Evolutionary conservation across 1,284 basidiomycete species (phyloP).

Genomic region (Porodaedalea pini): DNA sequence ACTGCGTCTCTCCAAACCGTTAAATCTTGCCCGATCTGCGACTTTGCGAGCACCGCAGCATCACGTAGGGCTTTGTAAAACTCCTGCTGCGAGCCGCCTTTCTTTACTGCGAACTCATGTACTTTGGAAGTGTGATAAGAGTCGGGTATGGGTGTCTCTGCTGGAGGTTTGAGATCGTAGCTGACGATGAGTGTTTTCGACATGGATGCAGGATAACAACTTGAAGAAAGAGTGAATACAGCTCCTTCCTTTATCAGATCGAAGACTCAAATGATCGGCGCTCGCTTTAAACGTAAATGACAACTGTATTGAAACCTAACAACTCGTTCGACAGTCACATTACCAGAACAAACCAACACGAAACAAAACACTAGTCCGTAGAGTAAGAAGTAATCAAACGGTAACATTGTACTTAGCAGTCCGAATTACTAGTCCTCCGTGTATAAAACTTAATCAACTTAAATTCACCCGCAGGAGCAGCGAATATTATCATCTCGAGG

Average conservation of each 20-base stretch:
- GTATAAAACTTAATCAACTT: neutral
- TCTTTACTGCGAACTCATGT: slow-evolving; percentile 36
- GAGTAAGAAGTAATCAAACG: neutral
- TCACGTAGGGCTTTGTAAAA: slow-evolving; percentile 52
- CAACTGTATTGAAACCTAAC: neutral
- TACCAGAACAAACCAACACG: neutral
- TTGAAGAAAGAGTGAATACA: neutral
- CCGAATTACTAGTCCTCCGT: neutral
- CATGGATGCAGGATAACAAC: slow-evolving; percentile 27
- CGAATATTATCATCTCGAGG: neutral
- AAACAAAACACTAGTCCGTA: neutral
- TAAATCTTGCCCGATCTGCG: slow-evolving; percentile 55
- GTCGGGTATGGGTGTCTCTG: slow-evolving; percentile 26
- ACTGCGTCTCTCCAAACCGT: slow-evolving; percentile 69
- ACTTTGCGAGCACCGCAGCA: slow-evolving; percentile 49
- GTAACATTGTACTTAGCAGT: neutral
- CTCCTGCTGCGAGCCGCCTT: slow-evolving; percentile 28
- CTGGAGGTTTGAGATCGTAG: slow-evolving; percentile 50
- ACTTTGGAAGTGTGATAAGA: slow-evolving; percentile 32
- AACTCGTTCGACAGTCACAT: neutral
- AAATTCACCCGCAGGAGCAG: neutral
- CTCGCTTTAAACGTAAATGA: neutral
- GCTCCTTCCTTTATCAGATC: neutral
- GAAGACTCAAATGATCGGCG: neutral
- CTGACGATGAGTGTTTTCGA: slow-evolving; percentile 41